These are phyloP conservation scores for Middelhovenomyces tepae DNA, from an alignment of 805 yeast genomes.

Conservation along the genomic window DNA sequence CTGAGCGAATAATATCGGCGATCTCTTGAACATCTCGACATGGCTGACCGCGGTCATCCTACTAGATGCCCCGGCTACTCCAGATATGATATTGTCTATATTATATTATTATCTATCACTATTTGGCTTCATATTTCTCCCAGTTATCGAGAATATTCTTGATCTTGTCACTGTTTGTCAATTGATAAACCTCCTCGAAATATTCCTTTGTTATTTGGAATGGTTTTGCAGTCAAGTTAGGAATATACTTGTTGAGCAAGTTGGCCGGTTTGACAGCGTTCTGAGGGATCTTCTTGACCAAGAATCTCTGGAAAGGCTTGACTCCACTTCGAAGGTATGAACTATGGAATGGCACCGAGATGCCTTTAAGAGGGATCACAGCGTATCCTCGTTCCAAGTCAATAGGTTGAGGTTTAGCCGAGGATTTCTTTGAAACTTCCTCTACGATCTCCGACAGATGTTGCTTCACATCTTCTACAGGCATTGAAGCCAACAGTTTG, in stretches of 20 bases:
- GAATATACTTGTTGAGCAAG: slow-evolving; percentile 91
- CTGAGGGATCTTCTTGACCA: slow-evolving; percentile 90
- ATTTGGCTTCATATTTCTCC: slow-evolving; percentile 60
- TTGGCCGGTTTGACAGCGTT: slow-evolving; percentile 92
- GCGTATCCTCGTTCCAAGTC: slow-evolving; percentile 97
- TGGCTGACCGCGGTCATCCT: no score
- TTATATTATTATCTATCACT: slow-evolving; percentile 4
- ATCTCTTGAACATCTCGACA: no score
- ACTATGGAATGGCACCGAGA: slow-evolving; percentile 99
- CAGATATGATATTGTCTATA: background rate
- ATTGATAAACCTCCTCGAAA: slow-evolving; percentile 88
- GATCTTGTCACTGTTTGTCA: slow-evolving; percentile 87
- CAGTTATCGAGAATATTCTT: slow-evolving; percentile 88
- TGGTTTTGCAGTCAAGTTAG: slow-evolving; percentile 97
- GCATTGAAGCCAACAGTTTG: slow-evolving; percentile 71
- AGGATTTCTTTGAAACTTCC: slow-evolving; percentile 74
- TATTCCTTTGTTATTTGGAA: slow-evolving; percentile 93
- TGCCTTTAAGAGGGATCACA: slow-evolving; percentile 95
- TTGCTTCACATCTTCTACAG: slow-evolving; percentile 79
- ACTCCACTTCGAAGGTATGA: slow-evolving; percentile 98
- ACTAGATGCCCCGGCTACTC: no score
- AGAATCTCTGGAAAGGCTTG: slow-evolving; percentile 96
- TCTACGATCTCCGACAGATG: slow-evolving; percentile 81
- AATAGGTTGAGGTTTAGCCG: slow-evolving; percentile 92
- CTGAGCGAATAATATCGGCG: slow-evolving; percentile 1